Base-by-base conservation (phyloP, 140 eudicot species). In the Erigeron philadelphicus region DNA sequence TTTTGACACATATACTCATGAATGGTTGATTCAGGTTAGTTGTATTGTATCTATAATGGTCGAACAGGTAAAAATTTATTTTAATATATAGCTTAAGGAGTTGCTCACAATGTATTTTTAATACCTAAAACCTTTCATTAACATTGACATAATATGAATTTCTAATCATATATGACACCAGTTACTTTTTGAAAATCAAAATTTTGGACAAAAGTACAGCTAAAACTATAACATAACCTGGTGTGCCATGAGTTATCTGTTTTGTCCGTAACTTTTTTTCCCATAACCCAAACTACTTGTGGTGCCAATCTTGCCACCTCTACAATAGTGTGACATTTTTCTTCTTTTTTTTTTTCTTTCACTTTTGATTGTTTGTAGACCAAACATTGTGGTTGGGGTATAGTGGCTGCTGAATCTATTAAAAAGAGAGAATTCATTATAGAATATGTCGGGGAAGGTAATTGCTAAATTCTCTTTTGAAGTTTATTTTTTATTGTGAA, bases 401-500 rank as follows among this genome's bases (percentile, higher is more conserved):
- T 73, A 42, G 82, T 67, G 82, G 82, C 82, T 23, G 61, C 40
- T 21, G 79, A 73, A 61, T 21, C 67, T 49, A 73, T 78, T 44
- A 78, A 74, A 67, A 78, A 78, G 64, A 76, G 82, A 43, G 82
- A 78, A 73, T 78, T 78, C 66, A 61, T 78, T 61, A 73, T 78
- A 72, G 82, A 78, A 61, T 78, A 78, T 50, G 75, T 72, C 0
- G 82, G 79, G 7, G 82, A 78, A 78, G 82, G 82, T 78, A 78
- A 50, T 13, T 59, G 52, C 11, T 48, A 9, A 4, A 3, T 50
- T 62, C 11, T 23, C 9, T 19, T 23, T 19, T 44, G 40, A 46
- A 50, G 12, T 72, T 62, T 11, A 6, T 7, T 61, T 61, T 43
- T 61, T 13, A 16, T 11, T 60, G 25, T 35, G 52, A 75, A 25